These are phyloP conservation scores for Plectranthus barbatus DNA, from an alignment of 257 asterid species.

Conservation along the genomic window DNA sequence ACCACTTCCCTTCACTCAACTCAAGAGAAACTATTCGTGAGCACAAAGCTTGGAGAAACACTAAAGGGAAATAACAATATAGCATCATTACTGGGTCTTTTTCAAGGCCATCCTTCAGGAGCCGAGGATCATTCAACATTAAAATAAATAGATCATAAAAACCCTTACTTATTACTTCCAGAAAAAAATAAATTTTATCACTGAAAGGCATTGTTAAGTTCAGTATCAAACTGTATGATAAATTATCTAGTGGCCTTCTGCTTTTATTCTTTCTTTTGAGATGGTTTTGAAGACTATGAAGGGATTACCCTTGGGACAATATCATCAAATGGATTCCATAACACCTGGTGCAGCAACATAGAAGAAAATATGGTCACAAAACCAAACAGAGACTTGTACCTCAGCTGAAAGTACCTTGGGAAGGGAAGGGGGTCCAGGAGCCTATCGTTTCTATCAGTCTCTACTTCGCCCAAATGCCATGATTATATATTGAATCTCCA, in stretches of 20 bases:
- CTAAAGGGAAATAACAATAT: background rate
- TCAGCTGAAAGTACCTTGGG: slow-evolving; percentile 85
- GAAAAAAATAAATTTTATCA: background rate
- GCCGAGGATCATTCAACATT: slow-evolving; percentile 93
- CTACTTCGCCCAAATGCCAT: slow-evolving; percentile 67
- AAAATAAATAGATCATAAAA: slow-evolving; percentile 15
- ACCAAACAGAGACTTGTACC: slow-evolving; percentile 33
- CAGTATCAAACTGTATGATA: slow-evolving; percentile 10
- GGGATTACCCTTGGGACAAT: slow-evolving; percentile 56
- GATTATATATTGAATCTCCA: slow-evolving; percentile 88
- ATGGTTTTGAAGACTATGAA: slow-evolving; percentile 35
- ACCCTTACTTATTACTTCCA: background rate
- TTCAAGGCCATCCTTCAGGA: slow-evolving; percentile 56
- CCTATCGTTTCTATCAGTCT: slow-evolving; percentile 72
- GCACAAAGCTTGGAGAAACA: slow-evolving; percentile 3
- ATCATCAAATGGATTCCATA: slow-evolving; percentile 98
- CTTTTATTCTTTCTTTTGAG: slow-evolving; percentile 45
- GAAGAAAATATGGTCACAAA: background rate
- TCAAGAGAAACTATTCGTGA: background rate
- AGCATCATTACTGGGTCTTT: slow-evolving; percentile 36
- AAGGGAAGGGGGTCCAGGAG: slow-evolving; percentile 84
- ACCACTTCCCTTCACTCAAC: slow-evolving; percentile 4
- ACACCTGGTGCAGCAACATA: slow-evolving; percentile 38
- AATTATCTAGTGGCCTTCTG: slow-evolving; percentile 66
- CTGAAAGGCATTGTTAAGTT: slow-evolving; percentile 1